Conservation (phyloP, 441 rosid genomes). For the Capsella rubella region DNA sequence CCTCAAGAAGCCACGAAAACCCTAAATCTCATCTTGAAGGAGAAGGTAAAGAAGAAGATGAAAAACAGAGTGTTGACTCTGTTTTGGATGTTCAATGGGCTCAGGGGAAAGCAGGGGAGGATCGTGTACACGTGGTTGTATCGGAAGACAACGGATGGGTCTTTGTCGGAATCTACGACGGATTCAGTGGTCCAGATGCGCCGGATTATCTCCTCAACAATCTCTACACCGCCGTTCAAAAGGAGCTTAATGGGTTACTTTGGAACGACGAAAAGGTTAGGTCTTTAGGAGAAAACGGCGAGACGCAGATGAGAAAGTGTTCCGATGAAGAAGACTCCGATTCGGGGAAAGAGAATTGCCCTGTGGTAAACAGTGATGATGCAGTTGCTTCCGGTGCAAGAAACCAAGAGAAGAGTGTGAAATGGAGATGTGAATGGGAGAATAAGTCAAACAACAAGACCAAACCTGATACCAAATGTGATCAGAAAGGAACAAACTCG, state of each 20-base stretch:
- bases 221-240: constrained; percentile 58
- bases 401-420: constrained; percentile 29
- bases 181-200: constrained; percentile 76
- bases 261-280: constrained; percentile 42
- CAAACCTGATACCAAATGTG: background rate
- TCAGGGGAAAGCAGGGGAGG: constrained; percentile 83
- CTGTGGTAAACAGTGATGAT: constrained; percentile 21
- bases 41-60: background rate
- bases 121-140: constrained; percentile 67
- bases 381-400: constrained; percentile 43
- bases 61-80: constrained; percentile 31
- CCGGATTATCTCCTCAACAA: constrained; percentile 65
- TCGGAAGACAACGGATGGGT: constrained; percentile 75
- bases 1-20: constrained; percentile 29
- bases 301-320: background rate
- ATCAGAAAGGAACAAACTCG: constrained; percentile 24
- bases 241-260: constrained; percentile 57
- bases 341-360: constrained; percentile 40
- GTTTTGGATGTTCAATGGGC: constrained; percentile 65
- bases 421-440: constrained; percentile 45
- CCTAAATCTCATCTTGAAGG: constrained; percentile 18
- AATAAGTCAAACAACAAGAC: constrained; percentile 8
- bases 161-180: constrained; percentile 78
- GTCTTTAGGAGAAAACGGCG: background rate
- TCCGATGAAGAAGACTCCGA: constrained; percentile 28